Evolutionary conservation across 225 moss, liverwort and hornwort species (phyloP).

Genomic region (Lunularia cruciata): DNA sequence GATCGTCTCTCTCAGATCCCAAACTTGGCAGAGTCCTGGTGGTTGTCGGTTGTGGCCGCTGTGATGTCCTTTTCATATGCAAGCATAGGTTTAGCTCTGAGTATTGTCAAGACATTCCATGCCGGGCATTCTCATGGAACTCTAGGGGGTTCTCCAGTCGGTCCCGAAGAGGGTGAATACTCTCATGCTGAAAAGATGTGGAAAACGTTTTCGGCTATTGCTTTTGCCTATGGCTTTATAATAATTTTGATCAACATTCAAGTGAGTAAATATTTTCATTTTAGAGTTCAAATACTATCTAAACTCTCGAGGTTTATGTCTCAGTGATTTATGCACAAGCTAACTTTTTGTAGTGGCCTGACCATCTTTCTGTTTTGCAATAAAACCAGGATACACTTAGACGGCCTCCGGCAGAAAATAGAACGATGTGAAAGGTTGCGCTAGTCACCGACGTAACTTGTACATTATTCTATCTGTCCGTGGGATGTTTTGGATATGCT

Average conservation of each 20-base stretch:
- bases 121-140: constrained; percentile 36
- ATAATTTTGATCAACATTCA: constrained; percentile 58
- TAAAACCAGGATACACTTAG: too few species aligned
- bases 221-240: constrained; percentile 58
- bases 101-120: constrained; percentile 33
- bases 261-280: too few species aligned
- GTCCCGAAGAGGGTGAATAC: constrained; percentile 30
- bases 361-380: too few species aligned
- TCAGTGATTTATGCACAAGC: too few species aligned
- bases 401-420: too few species aligned
- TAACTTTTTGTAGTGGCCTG: too few species aligned
- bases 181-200: constrained; percentile 30
- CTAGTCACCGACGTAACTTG: too few species aligned
- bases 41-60: constrained; percentile 67
- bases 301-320: too few species aligned
- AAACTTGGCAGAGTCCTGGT: constrained; percentile 59
- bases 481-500: too few species aligned
- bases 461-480: too few species aligned
- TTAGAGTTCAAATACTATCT: too few species aligned
- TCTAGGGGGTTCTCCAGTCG: constrained; percentile 32
- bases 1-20: constrained; percentile 69
- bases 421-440: too few species aligned
- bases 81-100: constrained; percentile 58
- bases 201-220: constrained; percentile 46
- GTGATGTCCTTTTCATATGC: constrained; percentile 71